Evolutionary conservation across 495 filamentous ascomycete species (phyloP).

Genomic region (Xylaria bambusicola): DNA sequence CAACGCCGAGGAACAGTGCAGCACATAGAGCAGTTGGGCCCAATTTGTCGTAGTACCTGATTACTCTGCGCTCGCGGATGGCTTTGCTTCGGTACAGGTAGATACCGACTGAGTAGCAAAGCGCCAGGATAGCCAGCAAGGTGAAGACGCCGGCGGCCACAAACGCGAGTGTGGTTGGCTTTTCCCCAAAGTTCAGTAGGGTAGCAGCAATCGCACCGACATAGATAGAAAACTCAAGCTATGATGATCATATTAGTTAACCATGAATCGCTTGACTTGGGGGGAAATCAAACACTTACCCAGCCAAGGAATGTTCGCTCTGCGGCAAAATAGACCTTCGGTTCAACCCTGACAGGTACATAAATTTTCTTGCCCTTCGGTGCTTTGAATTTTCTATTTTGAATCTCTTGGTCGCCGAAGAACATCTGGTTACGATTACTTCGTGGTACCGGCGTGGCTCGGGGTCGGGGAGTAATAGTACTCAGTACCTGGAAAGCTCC

Average conservation of each 20-base stretch:
- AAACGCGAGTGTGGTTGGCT: slow-evolving; percentile 55
- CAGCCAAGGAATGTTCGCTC: slow-evolving; percentile 95
- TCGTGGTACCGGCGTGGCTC: slow-evolving; percentile 59
- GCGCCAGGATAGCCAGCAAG: slow-evolving; percentile 68
- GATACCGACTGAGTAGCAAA: slow-evolving; percentile 77
- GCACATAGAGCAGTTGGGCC: slow-evolving; percentile 81
- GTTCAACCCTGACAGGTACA: slow-evolving; percentile 92
- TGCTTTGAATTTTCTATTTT: slow-evolving; percentile 73
- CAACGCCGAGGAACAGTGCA: slow-evolving; percentile 69
- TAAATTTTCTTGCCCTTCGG: slow-evolving; percentile 92
- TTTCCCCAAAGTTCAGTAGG: slow-evolving; percentile 78
- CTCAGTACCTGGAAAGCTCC: slow-evolving; percentile 48
- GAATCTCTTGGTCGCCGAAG: slow-evolving; percentile 50
- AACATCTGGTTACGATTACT: slow-evolving; percentile 51
- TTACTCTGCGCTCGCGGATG: slow-evolving; percentile 77
- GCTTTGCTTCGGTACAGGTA: slow-evolving; percentile 86
- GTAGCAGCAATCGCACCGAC: slow-evolving; percentile 89
- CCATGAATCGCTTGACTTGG: neutral
- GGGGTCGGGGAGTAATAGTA: slow-evolving; percentile 59
- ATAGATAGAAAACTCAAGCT: slow-evolving; percentile 93
- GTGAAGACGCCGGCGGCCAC: slow-evolving; percentile 77
- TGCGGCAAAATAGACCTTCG: slow-evolving; percentile 95
- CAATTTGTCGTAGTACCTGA: slow-evolving; percentile 86
- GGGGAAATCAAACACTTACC: slow-evolving; percentile 48
- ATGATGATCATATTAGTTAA: slow-evolving; percentile 22